Evolutionary conservation across 495 filamentous ascomycete species (phyloP), one percentile per base, ranked within the genome.

Genomic region (Hamigera avellanea): DNA sequence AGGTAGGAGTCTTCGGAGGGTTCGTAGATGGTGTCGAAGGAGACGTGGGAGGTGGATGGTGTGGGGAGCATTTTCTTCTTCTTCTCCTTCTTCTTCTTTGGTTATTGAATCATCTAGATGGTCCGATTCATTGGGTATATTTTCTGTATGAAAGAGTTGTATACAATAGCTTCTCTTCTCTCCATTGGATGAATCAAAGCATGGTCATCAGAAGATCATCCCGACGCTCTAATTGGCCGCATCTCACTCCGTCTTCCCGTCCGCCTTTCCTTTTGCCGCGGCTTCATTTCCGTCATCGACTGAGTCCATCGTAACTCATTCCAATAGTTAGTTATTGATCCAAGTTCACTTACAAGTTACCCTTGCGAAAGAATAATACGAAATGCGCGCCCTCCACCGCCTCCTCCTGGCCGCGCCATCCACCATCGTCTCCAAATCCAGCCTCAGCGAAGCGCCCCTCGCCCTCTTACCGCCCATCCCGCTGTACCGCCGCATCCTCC

Each of bases 1-100:
- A 98, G 75, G 54, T 80, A 96, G 13, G 86, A 93, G 59, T 98
- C 91, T 60, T 95, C 91, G 8, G 88, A 79, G 28, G 91, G 91
- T 52, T 93, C 84, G 61, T 98, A 98, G 47, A 95, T 75, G 18
- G 75, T 76, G 52, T 81, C 67, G 57, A 85, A 86, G 38, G 82
- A 73, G 38, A 95, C 81, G 62, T 98, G 91, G 14, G 80, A 78
- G 13, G 91, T 98, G 35, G 81, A 81, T 1, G 91, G 91, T 8
- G 89, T 98, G 7, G 87, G 87, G 12, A 96, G 76, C 86, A 94
- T 93, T 13, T 43, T 32, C 7, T 8, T 28, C 29, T 34, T 19
- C 9, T 17, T n/a, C n/a, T n/a, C n/a, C n/a, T n/a, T 15, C n/a
- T 26, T 23, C 8, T 39, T 32, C 3, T 38, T 17, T 21, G 25